Base-by-base conservation (phyloP, 23 red algal genomes). In the Gracilaria gracilis region DNA sequence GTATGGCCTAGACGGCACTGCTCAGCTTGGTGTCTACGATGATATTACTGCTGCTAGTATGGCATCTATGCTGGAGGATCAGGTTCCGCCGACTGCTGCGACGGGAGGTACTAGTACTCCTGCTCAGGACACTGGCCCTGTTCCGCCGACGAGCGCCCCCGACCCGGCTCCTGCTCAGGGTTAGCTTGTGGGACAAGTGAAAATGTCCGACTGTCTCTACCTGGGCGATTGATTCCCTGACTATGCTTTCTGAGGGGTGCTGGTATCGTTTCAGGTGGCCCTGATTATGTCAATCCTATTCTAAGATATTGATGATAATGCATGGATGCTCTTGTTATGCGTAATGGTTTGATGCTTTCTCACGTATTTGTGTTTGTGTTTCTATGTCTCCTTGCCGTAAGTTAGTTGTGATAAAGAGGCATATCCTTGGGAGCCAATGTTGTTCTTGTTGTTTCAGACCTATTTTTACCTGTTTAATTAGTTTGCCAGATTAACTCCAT, bases 21-120 rank as follows among this genome's bases (percentile, higher is more conserved):
- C 85, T 25, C 62, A 94, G 67, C 44, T 57, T 20, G 92, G 92
- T 34, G 84, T 94, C 11, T 94, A 94, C 39, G 92, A 94, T 42
- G 83, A 65, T 40, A 87, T 74, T 20, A 94, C 92, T 29, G 82
- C 82, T 15, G 92, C 76, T 16, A 81, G 64, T 32, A 16, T 94
- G 58, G 20, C 54, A 0, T 87, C 92, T 24, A 50, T 94, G 32
- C 36, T 94, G 32, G 83, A 94, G 14, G 29, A 83, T 33, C 82
- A 77, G 72, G 23, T 50, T 6, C 72, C 72, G 0, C 72, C 72
- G 31, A 77, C 72, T 25, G 72, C 72, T 31, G 46, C 72, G 3
- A 23, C 72, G 3, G 72, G 72, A 11, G 72, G 72, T 25, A 42
- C 72, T 17, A 55, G 34, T 28, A 20, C 72, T 50, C 31, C 72